Base-by-base conservation (phyloP, 202 grass and related monocot species). In the Bolboschoenoplectus hybrid region DNA sequence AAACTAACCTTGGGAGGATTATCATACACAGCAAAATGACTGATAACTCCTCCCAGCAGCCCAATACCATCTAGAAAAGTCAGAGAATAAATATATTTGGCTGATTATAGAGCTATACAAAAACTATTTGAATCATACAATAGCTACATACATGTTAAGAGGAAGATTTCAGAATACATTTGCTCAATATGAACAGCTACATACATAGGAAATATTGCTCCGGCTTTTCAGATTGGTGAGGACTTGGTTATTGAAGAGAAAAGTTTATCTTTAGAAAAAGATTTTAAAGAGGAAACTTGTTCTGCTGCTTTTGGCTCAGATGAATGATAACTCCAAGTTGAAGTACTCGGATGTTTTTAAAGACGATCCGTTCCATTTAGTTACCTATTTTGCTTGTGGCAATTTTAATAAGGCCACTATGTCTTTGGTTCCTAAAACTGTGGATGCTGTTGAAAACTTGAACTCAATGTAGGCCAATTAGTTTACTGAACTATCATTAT, bases 11-110 rank as follows among this genome's bases (percentile, higher is more conserved):
- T 95, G 40, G 93, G 91, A 79, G 95, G 93, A 66, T 64, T 56
- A 84, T 92, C 90, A 87, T 87, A 92, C 74, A 89, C 86, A 61
- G 85, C 67, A 90, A 95, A 98, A 94, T 98, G 90, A 71, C 79
- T 83, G 52, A 98, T 95, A 36, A 92, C 91, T 61, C 91, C 95
- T 89, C 93, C 93, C 88, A 98, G 93, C 86, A 98, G 89, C 79
- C 96, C 96, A 91, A 98, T 92, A 46, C 95, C 95, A 95, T 98
- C 95, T 98, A 82, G 17, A 78, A 26, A 86, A 81, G 62, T 58
- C 49, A 80, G 10, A 86, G 20, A 34, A 56, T 49, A 85, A 85
- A 73, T 65, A 19, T 41, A 70, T 81, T 58, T 35, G 35, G 58
- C 34, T 62, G 39, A 80, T 64, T 9, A 80, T 36, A 53, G 34